Evolutionary conservation across 768 basidiomycete species (phyloP), one percentile per base, ranked within the genome.

Genomic region (Kwoniella dejecticola): DNA sequence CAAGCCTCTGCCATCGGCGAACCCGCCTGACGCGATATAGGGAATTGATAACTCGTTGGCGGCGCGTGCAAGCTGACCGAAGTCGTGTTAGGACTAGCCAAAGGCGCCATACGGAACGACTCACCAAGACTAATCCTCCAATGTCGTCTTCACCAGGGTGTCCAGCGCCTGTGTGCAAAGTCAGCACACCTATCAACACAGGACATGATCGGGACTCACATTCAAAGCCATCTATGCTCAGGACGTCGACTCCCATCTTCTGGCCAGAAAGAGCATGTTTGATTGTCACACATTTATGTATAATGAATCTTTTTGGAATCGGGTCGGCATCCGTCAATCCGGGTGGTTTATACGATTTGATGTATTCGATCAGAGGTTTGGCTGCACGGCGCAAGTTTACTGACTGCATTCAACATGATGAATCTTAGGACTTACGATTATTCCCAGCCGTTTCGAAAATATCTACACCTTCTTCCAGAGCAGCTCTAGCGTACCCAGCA

Each of bases 61-160:
- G 0, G 93, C 91, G 54, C 91, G 84, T 1, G 93, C 91, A 47
- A 96, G 83, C 90, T 92, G n/a, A n/a, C n/a, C n/a, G n/a, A n/a
- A 68, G 11, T 24, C 7, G 8, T 8, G 11, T n/a, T 23, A 4
- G 7, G 36, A 33, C 40, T 24, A 4, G 30, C 52, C 15, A 45
- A 6, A 29, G 19, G 29, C 29, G 30, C 48, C 33, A 33, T 23
- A 15, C 26, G 62, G 75, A 15, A 56, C 4, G 40, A 58, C 76
- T 47, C 66, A 91, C 91, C 80, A 96, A 79, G 2, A 96, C 88
- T 23, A 95, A 71, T 3, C 89, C 89, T 2, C 90, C 89, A 23
- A 96, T 89, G 73, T 96, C 94, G 42, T 95, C 90, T 74, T 96
- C 94, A 63, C 94, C 94, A 17, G 91, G 91, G 78, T 93, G 91